Evolutionary conservation across 192 early-diverging fungal species (phyloP).

Genomic region (Geranomyces michiganensis): DNA sequence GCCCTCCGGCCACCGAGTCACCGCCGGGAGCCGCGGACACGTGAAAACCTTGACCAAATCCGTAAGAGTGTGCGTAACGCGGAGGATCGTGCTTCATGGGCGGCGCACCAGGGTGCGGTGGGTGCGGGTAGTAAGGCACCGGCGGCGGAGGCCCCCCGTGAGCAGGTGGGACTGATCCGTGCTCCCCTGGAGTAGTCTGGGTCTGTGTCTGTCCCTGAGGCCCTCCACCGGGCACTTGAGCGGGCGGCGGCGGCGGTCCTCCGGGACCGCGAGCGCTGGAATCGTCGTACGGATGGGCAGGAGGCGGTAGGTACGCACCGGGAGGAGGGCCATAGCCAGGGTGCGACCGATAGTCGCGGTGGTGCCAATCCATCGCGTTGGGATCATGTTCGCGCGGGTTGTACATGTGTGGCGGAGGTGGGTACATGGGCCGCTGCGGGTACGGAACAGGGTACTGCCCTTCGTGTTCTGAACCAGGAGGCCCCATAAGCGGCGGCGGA

Average conservation of each 20-base stretch:
- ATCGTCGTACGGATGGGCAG: constrained; percentile 27
- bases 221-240: no score
- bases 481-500: neutral
- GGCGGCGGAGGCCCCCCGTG: neutral
- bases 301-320: neutral
- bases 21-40: neutral
- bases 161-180: neutral
- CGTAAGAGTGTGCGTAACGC: constrained; percentile 21
- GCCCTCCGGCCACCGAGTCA: neutral
- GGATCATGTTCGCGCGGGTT: constrained; percentile 17
- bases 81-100: constrained; percentile 5
- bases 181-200: neutral
- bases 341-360: constrained; percentile 26
- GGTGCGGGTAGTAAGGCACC: constrained; percentile 18
- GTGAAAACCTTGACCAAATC: constrained; percentile 12
- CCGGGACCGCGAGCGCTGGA: neutral
- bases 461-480: constrained; percentile 17
- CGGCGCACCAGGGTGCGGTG: constrained; percentile 15
- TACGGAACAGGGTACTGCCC: constrained; percentile 15
- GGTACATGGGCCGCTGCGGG: constrained; percentile 15
- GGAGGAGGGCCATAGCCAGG: constrained; percentile 16
- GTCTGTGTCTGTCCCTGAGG: no score
- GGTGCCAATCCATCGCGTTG: constrained; percentile 28
- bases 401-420: constrained; percentile 26
- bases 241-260: neutral